Percentiles rank a stretch among this genome's conserved stretches.
phyloP scores from a whole-genome alignment of 257 asterid genomes.

The Rubia yunnanensis region DNA sequence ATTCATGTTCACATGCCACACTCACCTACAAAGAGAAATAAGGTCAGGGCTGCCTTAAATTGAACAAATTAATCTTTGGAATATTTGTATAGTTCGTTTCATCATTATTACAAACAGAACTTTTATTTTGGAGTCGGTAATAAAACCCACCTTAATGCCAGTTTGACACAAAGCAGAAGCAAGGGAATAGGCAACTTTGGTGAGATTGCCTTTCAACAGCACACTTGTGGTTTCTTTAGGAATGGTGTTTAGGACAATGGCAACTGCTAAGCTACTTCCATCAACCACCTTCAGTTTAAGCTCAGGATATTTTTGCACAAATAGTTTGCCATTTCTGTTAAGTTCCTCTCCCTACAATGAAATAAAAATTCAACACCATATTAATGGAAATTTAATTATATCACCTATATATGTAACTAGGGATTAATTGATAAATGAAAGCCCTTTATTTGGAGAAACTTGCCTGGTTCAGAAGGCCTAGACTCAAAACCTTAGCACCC shows the following conservation, averaged over 20 bases:
- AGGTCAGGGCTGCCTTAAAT: neutral
- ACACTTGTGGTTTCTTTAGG: constrained; percentile 46
- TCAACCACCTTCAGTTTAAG: constrained; percentile 67
- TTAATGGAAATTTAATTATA: neutral
- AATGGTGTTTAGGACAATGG: constrained; percentile 58
- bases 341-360: constrained; percentile 60
- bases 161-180: constrained; percentile 58
- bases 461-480: constrained; percentile 76
- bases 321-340: constrained; percentile 49
- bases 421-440: too few relatives aligned
- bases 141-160: constrained; percentile 47
- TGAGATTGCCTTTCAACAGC: constrained; percentile 28
- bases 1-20: constrained; percentile 14
- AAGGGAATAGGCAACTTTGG: constrained; percentile 57
- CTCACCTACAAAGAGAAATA: constrained; percentile 14
- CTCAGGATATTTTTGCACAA: constrained; percentile 44
- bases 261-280: constrained; percentile 79
- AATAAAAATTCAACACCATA: neutral
- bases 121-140: neutral
- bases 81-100: too few relatives aligned
- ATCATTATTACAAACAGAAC: neutral
- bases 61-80: too few relatives aligned
- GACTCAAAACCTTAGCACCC: constrained; percentile 57
- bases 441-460: neutral
- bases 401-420: too few relatives aligned